These are phyloP conservation scores for Irpex sp. DNA, from an alignment of 1,284 basidiomycete species.

Conservation along the genomic window DNA sequence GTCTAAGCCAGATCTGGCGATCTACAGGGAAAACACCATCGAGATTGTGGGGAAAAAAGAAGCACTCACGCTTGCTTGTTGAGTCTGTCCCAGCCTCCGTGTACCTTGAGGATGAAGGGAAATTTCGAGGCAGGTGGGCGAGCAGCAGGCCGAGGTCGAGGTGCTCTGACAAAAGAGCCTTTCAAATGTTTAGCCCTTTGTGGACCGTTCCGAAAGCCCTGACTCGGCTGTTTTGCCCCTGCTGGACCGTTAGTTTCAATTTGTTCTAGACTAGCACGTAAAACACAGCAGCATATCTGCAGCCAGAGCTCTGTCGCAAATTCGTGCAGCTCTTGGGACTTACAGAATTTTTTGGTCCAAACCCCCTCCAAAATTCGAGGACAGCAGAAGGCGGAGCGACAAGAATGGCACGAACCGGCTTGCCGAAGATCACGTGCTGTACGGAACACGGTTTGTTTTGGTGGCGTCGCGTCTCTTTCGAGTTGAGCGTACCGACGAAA, in stretches of 20 bases:
- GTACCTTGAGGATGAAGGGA: neutral
- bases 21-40: conserved; percentile 7
- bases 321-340: neutral
- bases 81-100: neutral
- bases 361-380: neutral
- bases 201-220: neutral
- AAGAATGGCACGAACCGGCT: neutral
- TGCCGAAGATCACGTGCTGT: neutral
- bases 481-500: no score
- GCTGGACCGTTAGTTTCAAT: neutral
- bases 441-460: neutral
- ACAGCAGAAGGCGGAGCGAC: neutral
- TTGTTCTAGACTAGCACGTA: neutral
- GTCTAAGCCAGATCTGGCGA: conserved; percentile 10
- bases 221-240: neutral
- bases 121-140: neutral
- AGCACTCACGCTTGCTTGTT: conserved; percentile 4
- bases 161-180: conserved; percentile 1
- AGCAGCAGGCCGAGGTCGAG: neutral
- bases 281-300: neutral
- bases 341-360: neutral
- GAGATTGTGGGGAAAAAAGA: conserved; percentile 9
- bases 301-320: neutral
- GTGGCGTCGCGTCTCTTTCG: neutral
- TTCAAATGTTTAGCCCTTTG: neutral